Evolutionary conservation across 2,329 filamentous ascomycete genomes (phyloP), one percentile per base, ranked within the genome.

Genomic region (Fusarium piperis): DNA sequence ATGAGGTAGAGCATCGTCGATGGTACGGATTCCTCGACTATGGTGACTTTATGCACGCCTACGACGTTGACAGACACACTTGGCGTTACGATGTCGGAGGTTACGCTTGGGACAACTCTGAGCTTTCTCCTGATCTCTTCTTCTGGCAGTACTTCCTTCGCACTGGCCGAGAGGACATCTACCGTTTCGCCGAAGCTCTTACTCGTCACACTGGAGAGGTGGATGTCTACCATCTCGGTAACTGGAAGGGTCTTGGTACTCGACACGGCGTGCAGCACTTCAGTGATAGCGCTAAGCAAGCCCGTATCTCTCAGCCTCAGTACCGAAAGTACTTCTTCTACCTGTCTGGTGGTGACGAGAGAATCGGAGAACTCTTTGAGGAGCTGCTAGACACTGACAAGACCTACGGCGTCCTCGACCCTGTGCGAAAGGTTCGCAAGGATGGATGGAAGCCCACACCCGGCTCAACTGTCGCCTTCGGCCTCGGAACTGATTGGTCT

Each of bases 1-100:
- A 78, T 0, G 88, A 91, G 65, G 82, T 90, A 12, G 85, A 88
- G 59, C 84, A 90, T 61, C 83, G 87, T 3, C 80, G 85, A 12
- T 91, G 89, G 89, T 91, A 90, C 69, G 89, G 89, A 0, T 91
- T 91, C 80, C 86, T 85, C 77, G 88, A 91, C 65, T 83, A 89
- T 60, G 89, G 89, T 2, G 89, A 91, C 69, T 83, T 91, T 41
- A 88, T 89, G 83, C 89, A 91, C 72, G 87, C 88, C 0, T 91
- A 91, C 66, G 89, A 91, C 57, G 70, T 76, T 0, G 85, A 90
- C 74, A 81, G 89, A 6, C 89, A 91, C 68, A 83, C 82, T 1
- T 91, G 89, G 89, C 84, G 88, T 1, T 91, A 91, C 62, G 89
- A 91, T 51, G 78, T 91, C 18, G 89, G 89, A 4, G 89, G 89